Conservation (phyloP, 176 grass and related monocot species). For the Leersia perrieri region DNA sequence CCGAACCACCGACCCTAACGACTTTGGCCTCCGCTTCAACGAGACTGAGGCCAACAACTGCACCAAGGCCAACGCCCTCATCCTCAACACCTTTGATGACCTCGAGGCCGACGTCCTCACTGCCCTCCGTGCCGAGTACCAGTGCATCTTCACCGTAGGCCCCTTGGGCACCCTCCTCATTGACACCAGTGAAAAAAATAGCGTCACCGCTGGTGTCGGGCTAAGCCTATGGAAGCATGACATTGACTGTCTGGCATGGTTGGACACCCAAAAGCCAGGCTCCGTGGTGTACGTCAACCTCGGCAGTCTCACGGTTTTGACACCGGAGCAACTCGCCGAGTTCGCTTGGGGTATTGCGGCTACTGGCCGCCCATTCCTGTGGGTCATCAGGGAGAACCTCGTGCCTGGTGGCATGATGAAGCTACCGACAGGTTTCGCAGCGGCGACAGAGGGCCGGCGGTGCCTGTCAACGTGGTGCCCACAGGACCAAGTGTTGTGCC, state of each 20-base stretch:
- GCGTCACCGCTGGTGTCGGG: background rate
- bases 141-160: slow-evolving; percentile 41
- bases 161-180: slow-evolving; percentile 12
- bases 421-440: slow-evolving; percentile 35
- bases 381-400: slow-evolving; percentile 39
- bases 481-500: slow-evolving; percentile 46
- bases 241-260: slow-evolving; percentile 32
- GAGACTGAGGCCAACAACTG: slow-evolving; percentile 21
- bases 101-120: slow-evolving; percentile 33
- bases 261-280: background rate
- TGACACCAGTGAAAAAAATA: no score
- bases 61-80: slow-evolving; percentile 31
- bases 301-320: slow-evolving; percentile 47
- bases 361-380: slow-evolving; percentile 36
- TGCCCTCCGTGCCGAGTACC: slow-evolving; percentile 8
- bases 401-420: background rate
- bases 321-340: slow-evolving; percentile 23
- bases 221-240: slow-evolving; percentile 54
- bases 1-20: slow-evolving; percentile 39
- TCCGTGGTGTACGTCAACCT: slow-evolving; percentile 67
- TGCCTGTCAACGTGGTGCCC: slow-evolving; percentile 41
- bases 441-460: slow-evolving; percentile 35
- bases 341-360: slow-evolving; percentile 60
- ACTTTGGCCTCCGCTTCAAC: slow-evolving; percentile 32
- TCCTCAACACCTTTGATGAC: slow-evolving; percentile 55